Evolutionary conservation across 495 filamentous ascomycete species (phyloP).

Genomic region (Cercophora newfieldiana): DNA sequence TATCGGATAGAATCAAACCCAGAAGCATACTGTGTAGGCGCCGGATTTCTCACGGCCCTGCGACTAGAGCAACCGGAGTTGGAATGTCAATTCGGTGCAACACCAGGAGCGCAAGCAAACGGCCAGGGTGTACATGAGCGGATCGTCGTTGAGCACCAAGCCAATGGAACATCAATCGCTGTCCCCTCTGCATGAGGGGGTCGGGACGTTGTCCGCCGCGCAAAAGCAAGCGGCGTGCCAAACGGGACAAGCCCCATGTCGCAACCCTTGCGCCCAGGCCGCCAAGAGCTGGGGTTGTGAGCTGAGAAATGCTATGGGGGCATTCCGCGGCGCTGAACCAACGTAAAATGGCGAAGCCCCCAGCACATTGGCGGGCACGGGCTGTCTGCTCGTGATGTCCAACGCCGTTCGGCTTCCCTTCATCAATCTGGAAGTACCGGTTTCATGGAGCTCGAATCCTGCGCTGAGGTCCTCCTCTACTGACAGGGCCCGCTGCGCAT

Average conservation of each 20-base stretch:
- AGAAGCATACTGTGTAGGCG: neutral
- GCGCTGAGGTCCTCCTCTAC: neutral
- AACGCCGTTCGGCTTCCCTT: neutral
- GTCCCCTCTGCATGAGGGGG: neutral
- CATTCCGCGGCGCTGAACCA: neutral
- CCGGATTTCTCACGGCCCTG: neutral
- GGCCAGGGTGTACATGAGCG: neutral
- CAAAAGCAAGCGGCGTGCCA: too few species aligned
- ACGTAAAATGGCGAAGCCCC: neutral
- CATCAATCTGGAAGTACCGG: neutral
- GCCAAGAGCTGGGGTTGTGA: slow-evolving; percentile 1
- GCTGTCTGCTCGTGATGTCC: neutral
- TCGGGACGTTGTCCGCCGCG: neutral
- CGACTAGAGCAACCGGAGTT: neutral
- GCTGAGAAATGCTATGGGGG: neutral
- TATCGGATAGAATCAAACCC: neutral
- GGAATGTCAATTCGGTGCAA: neutral
- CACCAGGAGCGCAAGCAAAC: neutral
- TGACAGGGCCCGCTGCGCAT: neutral
- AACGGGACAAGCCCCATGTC: too few species aligned
- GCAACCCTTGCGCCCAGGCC: neutral
- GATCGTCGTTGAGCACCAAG: neutral
- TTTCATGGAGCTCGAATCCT: neutral
- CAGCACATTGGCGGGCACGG: neutral
- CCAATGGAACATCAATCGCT: neutral